Base-by-base conservation (phyloP, 805 yeast genomes). In the Metschnikowia amazonensis region DNA sequence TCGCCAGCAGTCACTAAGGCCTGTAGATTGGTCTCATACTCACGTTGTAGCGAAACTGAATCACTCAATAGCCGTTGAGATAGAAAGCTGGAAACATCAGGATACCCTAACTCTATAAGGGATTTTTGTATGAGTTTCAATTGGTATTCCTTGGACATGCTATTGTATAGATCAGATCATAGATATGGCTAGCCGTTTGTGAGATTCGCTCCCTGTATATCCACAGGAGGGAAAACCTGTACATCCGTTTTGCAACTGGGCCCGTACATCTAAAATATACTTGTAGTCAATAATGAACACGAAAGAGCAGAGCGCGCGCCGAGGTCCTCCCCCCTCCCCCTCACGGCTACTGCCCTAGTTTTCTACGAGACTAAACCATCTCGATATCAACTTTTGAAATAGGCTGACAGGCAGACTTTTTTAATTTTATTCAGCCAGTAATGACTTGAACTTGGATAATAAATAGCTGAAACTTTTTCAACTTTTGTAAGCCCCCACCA, bases 31-130 rank as follows among this genome's bases (percentile, higher is more conserved):
- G 25, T 29, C 33, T 37, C 41, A 10, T 37, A 37, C n/a, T 28
- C 41, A 20, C 41, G 27, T 20, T 37, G 41, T 37, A 37, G 18
- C 24, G 25, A 29, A 4, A 21, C 20, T 6, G 33, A 37, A 28
- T 28, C 24, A 18, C 33, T 10, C 25, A 28, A 20, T 18, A 44
- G 17, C n/a, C 44, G 40, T 16, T 43, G 32, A 8, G 46, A 45
- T 25, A 66, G 43, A 8, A 51, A 47, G 10, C 56, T 56, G 11
- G 69, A 57, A 27, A 66, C 51, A 3, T 53, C 55, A 16, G 45
- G 43, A 42, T 64, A 65, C 3, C 71, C 71, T 14, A 65, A 53
- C 20, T 65, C 71, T 7, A 49, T 45, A 17, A 67, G 62, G 5
- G 72, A 44, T 23, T 58, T 53, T 46, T 60, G 62, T 38, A 67